Percentiles rank a stretch among this genome's conserved stretches.
Evolutionary conservation across 116 monocot genomes (phyloP).

Genomic region (Cymodocea nodosa): DNA sequence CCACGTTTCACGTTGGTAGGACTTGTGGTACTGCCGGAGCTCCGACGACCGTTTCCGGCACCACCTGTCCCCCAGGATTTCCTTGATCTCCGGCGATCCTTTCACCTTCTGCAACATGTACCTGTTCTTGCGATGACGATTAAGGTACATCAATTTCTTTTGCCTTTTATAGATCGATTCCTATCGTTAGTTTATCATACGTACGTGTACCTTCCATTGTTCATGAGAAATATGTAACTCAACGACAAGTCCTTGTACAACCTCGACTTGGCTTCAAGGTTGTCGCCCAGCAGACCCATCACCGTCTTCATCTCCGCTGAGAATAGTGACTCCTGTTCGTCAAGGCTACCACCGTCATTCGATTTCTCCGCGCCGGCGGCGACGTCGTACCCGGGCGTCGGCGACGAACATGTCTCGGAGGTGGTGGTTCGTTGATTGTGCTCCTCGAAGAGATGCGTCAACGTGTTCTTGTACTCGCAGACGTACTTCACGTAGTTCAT

Average conservation of each 20-base stretch:
- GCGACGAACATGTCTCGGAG: background rate
- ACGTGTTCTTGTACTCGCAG: conserved; percentile 55
- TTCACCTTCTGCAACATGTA: conserved; percentile 79
- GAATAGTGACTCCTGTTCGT: conserved; percentile 18
- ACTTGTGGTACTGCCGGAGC: conserved; percentile 61
- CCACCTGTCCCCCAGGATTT: conserved; percentile 47
- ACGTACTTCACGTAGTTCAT: conserved; percentile 80
- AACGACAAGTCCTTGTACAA: conserved; percentile 67
- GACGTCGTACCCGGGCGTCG: background rate
- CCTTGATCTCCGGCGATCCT: conserved; percentile 42
- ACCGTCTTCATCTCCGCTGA: conserved; percentile 31
- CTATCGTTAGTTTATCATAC: no score
- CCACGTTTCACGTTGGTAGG: conserved; percentile 72
- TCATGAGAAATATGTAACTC: conserved; percentile 75
- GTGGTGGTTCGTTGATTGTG: conserved; percentile 2
- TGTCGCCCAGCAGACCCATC: conserved; percentile 56
- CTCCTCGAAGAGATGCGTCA: conserved; percentile 53
- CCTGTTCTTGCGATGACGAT: background rate
- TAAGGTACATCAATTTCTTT: no score
- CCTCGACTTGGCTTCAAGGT: conserved; percentile 57
- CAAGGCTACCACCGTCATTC: background rate
- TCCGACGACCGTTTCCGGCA: conserved; percentile 46
- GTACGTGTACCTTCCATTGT: conserved; percentile 71
- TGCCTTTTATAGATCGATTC: no score
- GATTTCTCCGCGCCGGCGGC: background rate